Evolutionary conservation across 75 land plant species (phyloP), one percentile per base, ranked within the genome.

Genomic region (Sequoiadendron giganteum): DNA sequence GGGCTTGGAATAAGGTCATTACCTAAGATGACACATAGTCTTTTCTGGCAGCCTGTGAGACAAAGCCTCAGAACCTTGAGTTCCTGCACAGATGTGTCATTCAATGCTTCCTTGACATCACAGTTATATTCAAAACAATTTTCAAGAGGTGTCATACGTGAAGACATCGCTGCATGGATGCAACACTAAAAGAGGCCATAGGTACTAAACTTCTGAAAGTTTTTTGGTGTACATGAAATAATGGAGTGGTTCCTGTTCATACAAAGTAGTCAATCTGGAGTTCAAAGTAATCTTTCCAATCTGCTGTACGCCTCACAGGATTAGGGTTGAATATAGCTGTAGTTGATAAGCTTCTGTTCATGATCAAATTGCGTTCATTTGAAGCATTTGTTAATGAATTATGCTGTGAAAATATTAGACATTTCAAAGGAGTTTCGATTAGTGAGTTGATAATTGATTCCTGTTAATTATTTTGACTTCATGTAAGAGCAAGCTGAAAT

Each of bases 161-260:
- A 85, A 58, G 91, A 90, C 48, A 89, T 90, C 61, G 90, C 91
- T 43, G 73, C 68, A n/a, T 89, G 86, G 90, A 90, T 90, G 81
- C 1, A 6, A 65, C 42, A 34, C 56, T 55, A 85, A 19, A 38
- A 84, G 38, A 30, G 38, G 13, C 38, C 39, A 75, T 11, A 34
- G 77, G 9, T 13, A 34, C 38, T 34, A 34, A 34, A 75, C 2
- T 2, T 32, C 11, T 34, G 39, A 34, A 32, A 75, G 77, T 13
- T 75, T 70, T 34, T 34, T 75, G 34, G 39, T 28, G 9, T 65
- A 65, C 1, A 21, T 65, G n/a, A 65, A 65, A 65, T 65, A 28
- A 25, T 25, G 70, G 28, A 65, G 39, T 75, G 77, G 77, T 75
- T 75, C 16, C 39, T 75, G 38, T 75, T 11, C 11, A 34, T 75